Evolutionary conservation across 2,329 filamentous ascomycete genomes (phyloP).

Genomic region (Apiospora rasikravindrae): DNA sequence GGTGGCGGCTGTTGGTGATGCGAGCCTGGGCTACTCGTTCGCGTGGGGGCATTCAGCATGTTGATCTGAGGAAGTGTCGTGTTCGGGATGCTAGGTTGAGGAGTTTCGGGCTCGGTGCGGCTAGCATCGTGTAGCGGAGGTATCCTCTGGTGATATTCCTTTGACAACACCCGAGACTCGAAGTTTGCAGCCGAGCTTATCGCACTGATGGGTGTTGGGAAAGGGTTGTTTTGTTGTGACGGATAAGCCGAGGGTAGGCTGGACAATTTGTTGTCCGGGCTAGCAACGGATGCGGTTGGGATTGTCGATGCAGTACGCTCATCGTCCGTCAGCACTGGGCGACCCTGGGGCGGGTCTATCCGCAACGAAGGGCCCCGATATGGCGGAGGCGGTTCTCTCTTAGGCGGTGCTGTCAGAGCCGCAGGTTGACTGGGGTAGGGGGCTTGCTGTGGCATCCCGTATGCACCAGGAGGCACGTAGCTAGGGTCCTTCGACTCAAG

Average conservation of each 20-base stretch:
- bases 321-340: slow-evolving; percentile 60
- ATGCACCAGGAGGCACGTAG: slow-evolving; percentile 66
- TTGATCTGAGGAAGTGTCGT: slow-evolving; percentile 61
- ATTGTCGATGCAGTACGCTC: slow-evolving; percentile 66
- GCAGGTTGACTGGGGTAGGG: slow-evolving; percentile 36
- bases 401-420: slow-evolving; percentile 37
- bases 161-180: slow-evolving; percentile 46
- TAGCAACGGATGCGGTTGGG: slow-evolving; percentile 61
- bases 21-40: slow-evolving; percentile 52
- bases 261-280: slow-evolving; percentile 67
- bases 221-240: slow-evolving; percentile 55
- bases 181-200: slow-evolving; percentile 42
- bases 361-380: slow-evolving; percentile 67
- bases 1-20: slow-evolving; percentile 27
- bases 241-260: slow-evolving; percentile 55
- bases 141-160: slow-evolving; percentile 61
- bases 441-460: slow-evolving; percentile 61
- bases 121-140: slow-evolving; percentile 65
- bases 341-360: slow-evolving; percentile 67
- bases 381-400: slow-evolving; percentile 62
- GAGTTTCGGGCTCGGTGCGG: slow-evolving; percentile 60
- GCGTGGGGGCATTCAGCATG: slow-evolving; percentile 53
- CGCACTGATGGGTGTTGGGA: slow-evolving; percentile 68
- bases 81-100: slow-evolving; percentile 48
- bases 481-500: slow-evolving; percentile 82